A percentile compares a stretch with the other conserved stretches of the same genome.
Conservation (phyloP, 2,329 filamentous ascomycete species). For the Chaetothyriales sp. region DNA sequence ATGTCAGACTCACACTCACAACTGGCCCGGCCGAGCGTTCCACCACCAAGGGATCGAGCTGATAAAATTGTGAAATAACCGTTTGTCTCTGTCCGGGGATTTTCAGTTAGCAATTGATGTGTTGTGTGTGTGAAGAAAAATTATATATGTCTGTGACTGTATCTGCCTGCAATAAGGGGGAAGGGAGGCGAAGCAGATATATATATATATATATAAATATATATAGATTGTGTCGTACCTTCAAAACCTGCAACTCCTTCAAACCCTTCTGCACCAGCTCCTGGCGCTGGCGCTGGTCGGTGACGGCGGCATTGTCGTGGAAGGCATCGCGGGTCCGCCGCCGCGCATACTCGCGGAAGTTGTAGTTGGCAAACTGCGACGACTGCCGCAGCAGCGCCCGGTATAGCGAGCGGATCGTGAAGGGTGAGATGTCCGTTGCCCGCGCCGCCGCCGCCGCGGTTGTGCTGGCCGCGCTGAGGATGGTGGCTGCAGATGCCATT, state of each 20-base stretch:
- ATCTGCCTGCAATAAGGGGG: too few species aligned
- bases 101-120: too few species aligned
- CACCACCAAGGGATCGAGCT: constrained; percentile 79
- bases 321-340: constrained; percentile 85
- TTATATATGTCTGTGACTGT: too few species aligned
- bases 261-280: constrained; percentile 79
- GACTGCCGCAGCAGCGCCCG: constrained; percentile 79
- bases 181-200: too few species aligned
- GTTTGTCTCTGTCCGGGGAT: constrained; percentile 95
- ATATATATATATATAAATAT: not conserved
- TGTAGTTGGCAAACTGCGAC: constrained; percentile 80
- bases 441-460: constrained; percentile 15
- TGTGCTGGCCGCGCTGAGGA: constrained; percentile 1
- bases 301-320: constrained; percentile 57
- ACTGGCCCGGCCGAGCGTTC: constrained; percentile 57
- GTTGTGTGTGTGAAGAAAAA: too few species aligned
- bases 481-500: constrained; percentile 30
- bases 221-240: constrained; percentile 50
- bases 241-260: constrained; percentile 74
- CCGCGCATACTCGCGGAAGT: constrained; percentile 93
- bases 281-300: constrained; percentile 64
- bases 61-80: constrained; percentile 84
- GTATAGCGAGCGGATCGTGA: constrained; percentile 44
- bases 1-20: constrained; percentile 34
- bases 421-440: constrained; percentile 24